Evolutionary conservation across 495 filamentous ascomycete genomes (phyloP), one percentile per base, ranked within the genome.

Genomic region (Lepraria neglecta): DNA sequence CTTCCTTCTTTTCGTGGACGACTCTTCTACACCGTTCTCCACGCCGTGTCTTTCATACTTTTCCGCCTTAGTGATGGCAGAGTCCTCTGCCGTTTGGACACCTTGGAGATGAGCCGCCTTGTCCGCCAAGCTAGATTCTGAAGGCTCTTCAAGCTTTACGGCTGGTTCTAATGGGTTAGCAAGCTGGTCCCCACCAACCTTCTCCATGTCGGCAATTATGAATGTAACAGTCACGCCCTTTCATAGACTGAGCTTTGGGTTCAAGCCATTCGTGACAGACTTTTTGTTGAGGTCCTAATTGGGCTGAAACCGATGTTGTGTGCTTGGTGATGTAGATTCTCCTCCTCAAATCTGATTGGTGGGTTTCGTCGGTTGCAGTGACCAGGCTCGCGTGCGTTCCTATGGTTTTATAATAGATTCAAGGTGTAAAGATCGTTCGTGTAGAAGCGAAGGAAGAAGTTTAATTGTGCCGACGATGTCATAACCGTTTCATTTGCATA

Each of bases 1-100:
- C 67, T 78, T 88, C 40, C 78, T 73, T 52, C 80, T 77, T 74
- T 91, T 91, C 31, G 78, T 66, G 17, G 81, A 77, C 42, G 78
- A 78, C 62, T 82, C 81, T 54, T 76, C 71, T 1, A 46, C 40
- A 24, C 44, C 45, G 40, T 55, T 31, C 31, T 54, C 58, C n/a
- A 52, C 27, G n/a, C 64, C 66, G 58, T 72, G 67, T 52, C 69
- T 56, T 60, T 73, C 72, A 19, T 54, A 58, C 40, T 67, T 73
- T 47, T 74, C 72, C 3, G 68, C 72, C 58, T 70, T 69, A 11
- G 68, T 74, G 11, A 64, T 52, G n/a, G 71, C 69, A 9, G 73
- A 70, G 51, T 70, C 72, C 38, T 70, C 67, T 4, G 51, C 54
- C 14, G 62, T 42, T 47, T 65, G 58, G 42, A 35, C 61, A 38